phyloP scores from a whole-genome alignment of 2,329 filamentous ascomycete species.

The Phoma sp. region DNA sequence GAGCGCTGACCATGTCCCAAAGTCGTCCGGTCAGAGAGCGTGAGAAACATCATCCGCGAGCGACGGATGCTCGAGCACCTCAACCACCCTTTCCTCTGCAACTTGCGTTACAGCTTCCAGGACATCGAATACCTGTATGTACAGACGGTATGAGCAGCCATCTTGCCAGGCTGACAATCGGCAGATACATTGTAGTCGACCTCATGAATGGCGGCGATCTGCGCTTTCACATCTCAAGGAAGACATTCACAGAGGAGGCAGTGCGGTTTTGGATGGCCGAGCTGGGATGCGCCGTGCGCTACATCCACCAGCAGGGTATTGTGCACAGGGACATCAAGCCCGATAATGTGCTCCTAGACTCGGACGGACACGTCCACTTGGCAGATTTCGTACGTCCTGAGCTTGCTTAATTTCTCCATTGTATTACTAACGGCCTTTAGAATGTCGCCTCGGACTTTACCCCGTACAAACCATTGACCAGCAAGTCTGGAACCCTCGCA shows the following conservation, averaged over 20 bases:
- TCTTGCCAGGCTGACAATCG: conserved; percentile 7
- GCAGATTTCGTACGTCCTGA: conserved; percentile 84
- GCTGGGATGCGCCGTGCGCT: conserved; percentile 83
- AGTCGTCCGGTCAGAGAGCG: conserved; percentile 98
- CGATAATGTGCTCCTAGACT: conserved; percentile 52
- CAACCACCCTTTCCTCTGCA: conserved; percentile 97
- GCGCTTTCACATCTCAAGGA: conserved; percentile 96
- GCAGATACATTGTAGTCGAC: conserved; percentile 85
- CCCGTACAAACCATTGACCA: conserved; percentile 82
- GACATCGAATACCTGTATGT: conserved; percentile 93
- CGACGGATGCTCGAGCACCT: conserved; percentile 97
- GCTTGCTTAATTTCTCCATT: too few species aligned
- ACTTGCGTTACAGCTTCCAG: conserved; percentile 98
- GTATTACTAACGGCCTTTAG: conserved; percentile 59
- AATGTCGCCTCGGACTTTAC: conserved; percentile 96
- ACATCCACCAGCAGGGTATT: conserved; percentile 53
- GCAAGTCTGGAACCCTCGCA: conserved; percentile 94
- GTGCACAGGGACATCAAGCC: conserved; percentile 54
- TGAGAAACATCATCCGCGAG: conserved; percentile 97
- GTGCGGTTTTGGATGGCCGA: conserved; percentile 97
- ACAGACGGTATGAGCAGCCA: background rate
- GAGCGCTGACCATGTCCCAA: conserved; percentile 43
- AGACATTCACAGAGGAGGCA: conserved; percentile 96
- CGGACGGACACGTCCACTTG: conserved; percentile 80
- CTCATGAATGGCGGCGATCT: conserved; percentile 97